Percentiles rank a stretch among this genome's conserved stretches.
Conservation (phyloP, 2,329 filamentous ascomycete genomes). For the Hypoxylon sp. region DNA sequence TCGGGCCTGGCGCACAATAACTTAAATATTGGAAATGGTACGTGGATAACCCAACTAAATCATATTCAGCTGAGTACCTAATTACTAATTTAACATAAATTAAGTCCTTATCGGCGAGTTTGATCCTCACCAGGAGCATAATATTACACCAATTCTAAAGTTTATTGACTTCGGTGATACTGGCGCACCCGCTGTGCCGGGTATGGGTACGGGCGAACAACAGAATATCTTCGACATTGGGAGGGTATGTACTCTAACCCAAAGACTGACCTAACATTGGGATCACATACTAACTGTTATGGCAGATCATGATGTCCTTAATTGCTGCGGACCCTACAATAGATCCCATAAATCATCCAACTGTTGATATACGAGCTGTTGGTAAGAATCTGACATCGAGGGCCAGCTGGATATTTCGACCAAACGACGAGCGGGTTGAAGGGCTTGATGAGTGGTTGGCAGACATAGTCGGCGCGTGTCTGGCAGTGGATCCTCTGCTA, state of each 20-base stretch:
- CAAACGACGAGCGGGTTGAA: too few relatives aligned
- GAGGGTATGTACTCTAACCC: background rate
- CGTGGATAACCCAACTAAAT: background rate
- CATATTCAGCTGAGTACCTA: background rate
- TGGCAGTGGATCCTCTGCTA: background rate
- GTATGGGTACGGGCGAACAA: background rate
- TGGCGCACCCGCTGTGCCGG: too few relatives aligned
- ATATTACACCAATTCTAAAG: slow-evolving; percentile 26
- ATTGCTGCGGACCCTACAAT: background rate
- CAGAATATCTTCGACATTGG: slow-evolving; percentile 8
- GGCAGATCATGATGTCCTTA: slow-evolving; percentile 9
- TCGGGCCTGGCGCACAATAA: slow-evolving; percentile 5
- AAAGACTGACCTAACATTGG: background rate
- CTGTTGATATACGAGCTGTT: background rate
- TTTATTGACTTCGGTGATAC: slow-evolving; percentile 30
- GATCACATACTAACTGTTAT: slow-evolving; percentile 3
- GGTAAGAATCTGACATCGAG: background rate
- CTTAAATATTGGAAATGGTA: slow-evolving; percentile 24
- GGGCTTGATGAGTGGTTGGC: slow-evolving; percentile 9
- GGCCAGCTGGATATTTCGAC: slow-evolving; percentile 2
- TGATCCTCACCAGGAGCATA: slow-evolving; percentile 6
- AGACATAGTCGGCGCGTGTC: background rate
- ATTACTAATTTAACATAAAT: slow-evolving; percentile 2
- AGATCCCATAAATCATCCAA: background rate
- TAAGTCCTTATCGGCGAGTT: slow-evolving; percentile 28